Base-by-base conservation (phyloP, 805 yeast species). In the Zygotorulaspora chibaensis region DNA sequence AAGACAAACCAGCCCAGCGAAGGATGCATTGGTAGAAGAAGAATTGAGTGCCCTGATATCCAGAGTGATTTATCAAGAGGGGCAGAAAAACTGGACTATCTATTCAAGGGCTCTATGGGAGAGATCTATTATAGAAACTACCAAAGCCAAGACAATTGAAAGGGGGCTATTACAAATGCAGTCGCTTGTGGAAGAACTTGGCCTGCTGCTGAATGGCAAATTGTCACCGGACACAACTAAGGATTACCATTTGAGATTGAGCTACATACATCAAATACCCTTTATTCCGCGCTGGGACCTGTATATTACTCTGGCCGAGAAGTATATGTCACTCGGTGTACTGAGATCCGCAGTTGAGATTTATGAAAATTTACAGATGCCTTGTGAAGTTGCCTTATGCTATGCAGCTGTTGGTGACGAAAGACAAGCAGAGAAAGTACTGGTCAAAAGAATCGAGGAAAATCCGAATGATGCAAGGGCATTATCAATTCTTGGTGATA, bases 91-190 rank as follows among this genome's bases (percentile, higher is more conserved):
- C 75, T 89, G 96, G 89, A 67, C 85, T 1, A 63, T 91, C 3
- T 88, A 82, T 57, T 79, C 90, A 2, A 74, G 90, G 51, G 85
- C 95, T 0, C 69, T 93, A 36, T 93, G 97, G 96, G 86, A 84
- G 58, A 78, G 98, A 62, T 87, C 96, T 7, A 57, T 86, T 16
- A 70, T 90, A 30, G 99, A 93, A 63, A 78, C 96, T 0, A 74
- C 75, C 40, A 82, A 81, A 53, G 80, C 95, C 1, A 82, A 85
- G 61, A 91, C 97, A 1, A 83, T 91, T 18, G 98, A 93, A 67
- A 77, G 99, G 62, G 98, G 98, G 41, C 81, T 90, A 3, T 71
- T 93, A 42, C 99, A 93, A 66, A 82, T 93, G 83, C 91, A 90
- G 44, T 83, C 95, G 2, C 70, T 93, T 35, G 93, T 90, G 23